These are phyloP conservation scores for Ceratorhiza oryzae-sativae DNA, from an alignment of 1,284 basidiomycete genomes.

Conservation along the genomic window DNA sequence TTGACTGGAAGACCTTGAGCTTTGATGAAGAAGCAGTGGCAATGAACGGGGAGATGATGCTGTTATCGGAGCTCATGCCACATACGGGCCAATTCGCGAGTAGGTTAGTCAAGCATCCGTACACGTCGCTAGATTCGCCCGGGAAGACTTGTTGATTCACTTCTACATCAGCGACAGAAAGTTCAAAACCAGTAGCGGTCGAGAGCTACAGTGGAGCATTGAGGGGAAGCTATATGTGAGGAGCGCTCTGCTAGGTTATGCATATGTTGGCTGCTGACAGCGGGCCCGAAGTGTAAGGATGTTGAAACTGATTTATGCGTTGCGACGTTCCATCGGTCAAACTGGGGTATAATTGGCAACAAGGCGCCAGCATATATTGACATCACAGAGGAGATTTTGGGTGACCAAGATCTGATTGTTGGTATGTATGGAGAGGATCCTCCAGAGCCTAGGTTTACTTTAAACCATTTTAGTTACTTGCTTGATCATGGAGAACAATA, in stretches of 20 bases:
- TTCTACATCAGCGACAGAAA: slow-evolving; percentile 1
- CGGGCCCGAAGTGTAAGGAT: not conserved
- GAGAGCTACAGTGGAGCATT: slow-evolving; percentile 20
- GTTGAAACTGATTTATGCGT: not conserved
- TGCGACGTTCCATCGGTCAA: slow-evolving; percentile 15
- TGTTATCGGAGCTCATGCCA: slow-evolving; percentile 8
- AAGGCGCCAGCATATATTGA: slow-evolving; percentile 23
- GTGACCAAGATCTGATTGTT: slow-evolving; percentile 18
- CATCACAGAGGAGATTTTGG: not conserved
- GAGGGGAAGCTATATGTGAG: slow-evolving; percentile 22
- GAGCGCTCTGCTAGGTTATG: not conserved
- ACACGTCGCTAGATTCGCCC: not conserved
- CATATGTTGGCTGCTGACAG: not conserved
- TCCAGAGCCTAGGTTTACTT: not conserved
- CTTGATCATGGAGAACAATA: slow-evolving; percentile 16
- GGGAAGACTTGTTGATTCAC: too few relatives aligned
- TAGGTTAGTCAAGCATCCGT: not conserved
- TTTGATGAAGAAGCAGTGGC: not conserved
- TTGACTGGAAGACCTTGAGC: slow-evolving; percentile 8
- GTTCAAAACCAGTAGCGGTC: slow-evolving; percentile 5
- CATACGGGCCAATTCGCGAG: slow-evolving; percentile 3
- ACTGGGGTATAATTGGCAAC: slow-evolving; percentile 19
- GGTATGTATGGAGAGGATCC: not conserved
- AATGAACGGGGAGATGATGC: slow-evolving; percentile 4
- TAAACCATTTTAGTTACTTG: not conserved